Evolutionary conservation across 495 filamentous ascomycete genomes (phyloP), one percentile per base, ranked within the genome.

Genomic region (Letharia columbiana): DNA sequence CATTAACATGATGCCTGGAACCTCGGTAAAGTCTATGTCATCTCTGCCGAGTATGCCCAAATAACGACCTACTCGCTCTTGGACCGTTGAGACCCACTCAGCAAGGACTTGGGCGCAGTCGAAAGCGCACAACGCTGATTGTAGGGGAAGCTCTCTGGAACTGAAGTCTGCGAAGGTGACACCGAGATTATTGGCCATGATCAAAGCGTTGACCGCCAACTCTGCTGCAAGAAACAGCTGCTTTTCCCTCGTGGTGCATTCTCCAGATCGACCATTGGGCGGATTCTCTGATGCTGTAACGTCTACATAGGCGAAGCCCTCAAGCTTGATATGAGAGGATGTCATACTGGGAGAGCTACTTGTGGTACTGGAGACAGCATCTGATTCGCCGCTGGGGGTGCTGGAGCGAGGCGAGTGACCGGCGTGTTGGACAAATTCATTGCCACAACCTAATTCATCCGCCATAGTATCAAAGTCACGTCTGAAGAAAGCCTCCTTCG

Each of bases 51-150:
- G 82, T 11, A 96, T 83, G 4, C 94, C 94, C 11, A 97, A 76
- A 71, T 91, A 95, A 4, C 87, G 84, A 0, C 93, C 95, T 59
- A 97, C 90, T 13, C 94, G 89, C 74, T 97, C 92, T 75, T 98
- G 94, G 13, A 98, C 88, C 0, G 93, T 96, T 18, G 89, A 89
- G 52, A 95, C 84, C 94, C 94, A 98, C 75, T 98, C 94, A 1
- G 94, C 93, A 35, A 98, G 86, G 1, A 98, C 91, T 72, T 96
- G 91, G n/a, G 92, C 89, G 71, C 94, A 98, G 71, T 98, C 94
- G 73, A 96, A 96, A 17, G 89, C 84, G 74, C 92, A 98, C 83
- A 98, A 87, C 10, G 90, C 91, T 18, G 91, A 92, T 69, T 96
- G 92, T 37, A 98, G 80, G 2, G 94, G 93, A n/a, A 98, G 81